Evolutionary conservation across 352 stramenopile species (phyloP).

Genomic region (Phytophthora brassicae): DNA sequence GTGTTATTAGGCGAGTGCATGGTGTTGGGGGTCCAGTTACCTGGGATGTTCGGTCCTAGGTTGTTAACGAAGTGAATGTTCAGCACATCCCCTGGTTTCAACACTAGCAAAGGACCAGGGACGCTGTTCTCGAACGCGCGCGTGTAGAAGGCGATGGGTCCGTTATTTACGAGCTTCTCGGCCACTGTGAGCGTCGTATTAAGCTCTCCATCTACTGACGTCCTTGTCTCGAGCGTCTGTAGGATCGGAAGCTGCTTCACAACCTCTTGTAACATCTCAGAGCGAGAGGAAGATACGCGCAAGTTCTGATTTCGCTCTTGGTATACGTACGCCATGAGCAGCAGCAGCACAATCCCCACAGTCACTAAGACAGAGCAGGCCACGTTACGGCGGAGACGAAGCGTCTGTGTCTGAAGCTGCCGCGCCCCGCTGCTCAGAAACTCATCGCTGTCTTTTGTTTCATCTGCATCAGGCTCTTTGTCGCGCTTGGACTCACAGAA

Average conservation of each 20-base stretch:
- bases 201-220: constrained; percentile 54
- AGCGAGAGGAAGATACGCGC: constrained; percentile 1
- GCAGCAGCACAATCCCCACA: constrained; percentile 18
- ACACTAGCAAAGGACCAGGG: constrained; percentile 58
- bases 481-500: constrained; percentile 28
- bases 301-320: constrained; percentile 11
- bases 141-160: constrained; percentile 73
- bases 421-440: constrained; percentile 24
- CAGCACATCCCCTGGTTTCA: constrained; percentile 66
- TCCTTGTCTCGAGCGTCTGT: constrained; percentile 35
- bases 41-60: constrained; percentile 41
- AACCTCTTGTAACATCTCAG: constrained; percentile 25
- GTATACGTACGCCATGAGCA: constrained; percentile 24
- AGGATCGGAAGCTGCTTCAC: constrained; percentile 42
- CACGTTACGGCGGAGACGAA: constrained; percentile 18
- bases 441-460: constrained; percentile 28
- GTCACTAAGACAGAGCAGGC: constrained; percentile 17
- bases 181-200: constrained; percentile 57
- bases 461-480: constrained; percentile 4
- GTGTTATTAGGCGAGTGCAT: constrained; percentile 77
- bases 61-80: constrained; percentile 63
- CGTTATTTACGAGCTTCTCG: constrained; percentile 44
- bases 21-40: constrained; percentile 53
- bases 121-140: constrained; percentile 61
- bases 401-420: constrained; percentile 19